Percentiles rank a stretch among this genome's conserved stretches.
These are phyloP conservation scores for Coniella lustricola DNA, from an alignment of 2,329 filamentous ascomycete species.

Conservation along the genomic window DNA sequence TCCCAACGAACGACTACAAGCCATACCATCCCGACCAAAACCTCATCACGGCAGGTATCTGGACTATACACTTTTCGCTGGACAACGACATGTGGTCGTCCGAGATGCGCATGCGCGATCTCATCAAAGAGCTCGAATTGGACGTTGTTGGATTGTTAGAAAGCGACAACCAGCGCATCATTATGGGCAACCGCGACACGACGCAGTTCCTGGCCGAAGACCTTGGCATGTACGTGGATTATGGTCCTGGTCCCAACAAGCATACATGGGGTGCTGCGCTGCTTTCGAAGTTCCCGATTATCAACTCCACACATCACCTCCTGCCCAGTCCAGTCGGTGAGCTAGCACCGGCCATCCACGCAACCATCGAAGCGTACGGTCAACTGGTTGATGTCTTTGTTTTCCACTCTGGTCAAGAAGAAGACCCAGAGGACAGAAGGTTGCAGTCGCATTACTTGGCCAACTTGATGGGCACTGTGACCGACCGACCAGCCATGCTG, in stretches of 20 bases:
- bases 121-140: conserved; percentile 90
- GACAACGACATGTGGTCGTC: conserved; percentile 99
- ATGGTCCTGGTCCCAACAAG: conserved; percentile 94
- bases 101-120: conserved; percentile 84
- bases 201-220: conserved; percentile 95
- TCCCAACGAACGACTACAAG: conserved; percentile 85
- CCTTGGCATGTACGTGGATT: conserved; percentile 97
- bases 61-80: conserved; percentile 96
- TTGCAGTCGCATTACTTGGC: conserved; percentile 82
- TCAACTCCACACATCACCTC: conserved; percentile 94
- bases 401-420: conserved; percentile 97
- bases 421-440: conserved; percentile 85
- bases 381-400: conserved; percentile 89
- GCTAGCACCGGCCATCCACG: conserved; percentile 90
- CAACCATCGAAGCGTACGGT: conserved; percentile 91
- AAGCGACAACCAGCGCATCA: conserved; percentile 90
- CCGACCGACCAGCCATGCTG: conserved; percentile 72
- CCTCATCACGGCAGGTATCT: conserved; percentile 88
- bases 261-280: conserved; percentile 95
- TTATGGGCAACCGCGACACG: conserved; percentile 97
- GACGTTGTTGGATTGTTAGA: conserved; percentile 94
- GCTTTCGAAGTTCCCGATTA: conserved; percentile 92
- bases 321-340: conserved; percentile 91
- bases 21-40: conserved; percentile 86
- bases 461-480: conserved; percentile 71